Base-by-base conservation (phyloP, 1,284 basidiomycete genomes). In the Abortiporus biennis region DNA sequence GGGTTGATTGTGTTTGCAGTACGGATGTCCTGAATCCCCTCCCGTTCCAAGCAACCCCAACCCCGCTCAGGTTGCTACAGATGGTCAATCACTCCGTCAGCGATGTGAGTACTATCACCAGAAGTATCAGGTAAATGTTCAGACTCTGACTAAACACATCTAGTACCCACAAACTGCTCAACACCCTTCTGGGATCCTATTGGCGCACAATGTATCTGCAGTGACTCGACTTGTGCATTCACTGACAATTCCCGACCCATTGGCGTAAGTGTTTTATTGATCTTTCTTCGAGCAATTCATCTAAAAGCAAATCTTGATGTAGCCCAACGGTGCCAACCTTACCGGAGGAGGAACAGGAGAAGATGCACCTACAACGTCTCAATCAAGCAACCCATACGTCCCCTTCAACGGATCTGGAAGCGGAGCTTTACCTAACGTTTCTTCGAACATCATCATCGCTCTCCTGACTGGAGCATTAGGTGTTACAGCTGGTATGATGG, bases 111-210 rank as follows among this genome's bases (percentile, higher is more conserved):
- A 16, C n/a, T 9, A 32, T 15, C 12, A 35, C 11, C 36, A 24
- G 19, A 6, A 17, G 6, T 25, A 4, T n/a, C 21, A 17, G 33
- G 15, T 9, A 19, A 9, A 23, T 3, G 31, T 19, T 40, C 25
- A 30, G 19, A 45, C 16, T 3, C 13, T 25, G n/a, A n/a, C n/a
- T 16, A 6, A 12, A 23, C 22, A 11, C 36, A 19, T 35, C 6
- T 44, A 83, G 79, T 87, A 12, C 77, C 86, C 4, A 49, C 69
- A 6, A 85, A 86, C 66, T 90, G 86, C 61, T 80, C 80, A 6
- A 88, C 85, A 5, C 70, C 84, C 2, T 86, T 85, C 70, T 87
- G 80, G 82, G 84, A 87, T 61, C 85, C 85, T 3, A 72, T 87
- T 45, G 68, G 53, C 19, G 78, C 76, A 52, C 62, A 69, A 38